phyloP scores from a whole-genome alignment of 2,329 filamentous ascomycete genomes.

The Colletotrichum australisinense region DNA sequence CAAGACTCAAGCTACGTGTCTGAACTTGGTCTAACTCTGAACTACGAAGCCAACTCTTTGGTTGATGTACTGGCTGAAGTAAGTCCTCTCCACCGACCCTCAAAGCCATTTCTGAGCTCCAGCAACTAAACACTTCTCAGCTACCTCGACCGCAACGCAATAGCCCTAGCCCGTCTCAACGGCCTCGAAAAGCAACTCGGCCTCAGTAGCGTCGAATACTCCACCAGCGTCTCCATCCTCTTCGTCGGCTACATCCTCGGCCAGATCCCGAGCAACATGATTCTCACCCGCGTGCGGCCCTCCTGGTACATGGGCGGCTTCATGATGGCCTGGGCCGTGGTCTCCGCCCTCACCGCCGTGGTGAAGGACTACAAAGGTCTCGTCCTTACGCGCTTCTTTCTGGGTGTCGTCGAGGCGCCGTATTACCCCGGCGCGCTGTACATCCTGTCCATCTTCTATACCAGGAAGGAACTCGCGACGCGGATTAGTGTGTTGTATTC shows the following conservation, averaged over 20 bases:
- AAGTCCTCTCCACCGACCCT: neutral
- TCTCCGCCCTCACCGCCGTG: constrained; percentile 53
- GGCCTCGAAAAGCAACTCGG: constrained; percentile 39
- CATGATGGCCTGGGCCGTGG: constrained; percentile 55
- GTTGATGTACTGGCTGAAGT: constrained; percentile 46
- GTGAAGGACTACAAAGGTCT: constrained; percentile 54
- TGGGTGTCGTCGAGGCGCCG: constrained; percentile 52
- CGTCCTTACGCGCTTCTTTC: constrained; percentile 51
- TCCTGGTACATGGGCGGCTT: constrained; percentile 58
- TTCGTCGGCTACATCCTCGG: constrained; percentile 51
- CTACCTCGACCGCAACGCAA: constrained; percentile 40
- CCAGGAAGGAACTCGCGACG: constrained; percentile 56
- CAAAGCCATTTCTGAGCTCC: neutral
- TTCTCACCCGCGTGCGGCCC: constrained; percentile 58
- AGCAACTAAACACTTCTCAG: neutral
- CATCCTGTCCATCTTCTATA: constrained; percentile 66
- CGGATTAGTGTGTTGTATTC: constrained; percentile 58
- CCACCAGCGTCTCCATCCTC: constrained; percentile 52
- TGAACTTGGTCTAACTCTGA: neutral
- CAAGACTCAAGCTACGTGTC: fast-evolving
- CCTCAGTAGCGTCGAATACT: constrained; percentile 40
- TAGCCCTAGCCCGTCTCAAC: constrained; percentile 43
- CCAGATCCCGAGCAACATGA: constrained; percentile 50
- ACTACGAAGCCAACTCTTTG: constrained; percentile 46
- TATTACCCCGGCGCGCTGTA: constrained; percentile 49